phyloP scores from a whole-genome alignment of 139 green algal genomes.

The Coelastrella sp. region DNA sequence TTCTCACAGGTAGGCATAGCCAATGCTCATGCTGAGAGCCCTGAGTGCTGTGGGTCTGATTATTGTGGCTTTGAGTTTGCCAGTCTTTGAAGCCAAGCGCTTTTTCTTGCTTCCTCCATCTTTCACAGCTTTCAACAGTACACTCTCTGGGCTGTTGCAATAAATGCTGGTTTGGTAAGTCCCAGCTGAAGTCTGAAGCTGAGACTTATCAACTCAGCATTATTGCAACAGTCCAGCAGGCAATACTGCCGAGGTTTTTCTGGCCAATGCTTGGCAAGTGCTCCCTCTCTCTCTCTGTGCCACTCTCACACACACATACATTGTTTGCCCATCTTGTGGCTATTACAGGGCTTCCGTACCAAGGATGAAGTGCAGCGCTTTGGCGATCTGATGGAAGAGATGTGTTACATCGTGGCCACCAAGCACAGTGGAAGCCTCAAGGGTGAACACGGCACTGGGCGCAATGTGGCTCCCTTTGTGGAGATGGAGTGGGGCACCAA shows the following conservation, averaged over 20 bases:
- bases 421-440: conserved; percentile 86
- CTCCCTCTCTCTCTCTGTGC: too few relatives aligned
- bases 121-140: too few relatives aligned
- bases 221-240: too few relatives aligned
- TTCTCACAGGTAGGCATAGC: conserved; percentile 85
- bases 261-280: too few relatives aligned
- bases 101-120: too few relatives aligned
- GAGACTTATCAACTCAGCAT: too few relatives aligned
- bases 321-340: background rate
- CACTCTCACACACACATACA: background rate
- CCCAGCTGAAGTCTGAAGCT: too few relatives aligned
- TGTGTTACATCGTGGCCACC: conserved; percentile 96
- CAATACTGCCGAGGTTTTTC: too few relatives aligned
- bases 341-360: conserved; percentile 78
- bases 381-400: conserved; percentile 95
- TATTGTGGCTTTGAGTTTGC: background rate
- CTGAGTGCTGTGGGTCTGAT: background rate
- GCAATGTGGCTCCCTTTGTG: conserved; percentile 97
- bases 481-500: conserved; percentile 98
- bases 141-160: too few relatives aligned
- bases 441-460: conserved; percentile 92
- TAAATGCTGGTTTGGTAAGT: too few relatives aligned
- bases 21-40: background rate
- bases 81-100: too few relatives aligned
- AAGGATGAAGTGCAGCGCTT: conserved; percentile 96